Percentiles rank a stretch among this genome's conserved stretches.
Conservation (phyloP, 257 asterid genomes). For the Haberlea rhodopensis region DNA sequence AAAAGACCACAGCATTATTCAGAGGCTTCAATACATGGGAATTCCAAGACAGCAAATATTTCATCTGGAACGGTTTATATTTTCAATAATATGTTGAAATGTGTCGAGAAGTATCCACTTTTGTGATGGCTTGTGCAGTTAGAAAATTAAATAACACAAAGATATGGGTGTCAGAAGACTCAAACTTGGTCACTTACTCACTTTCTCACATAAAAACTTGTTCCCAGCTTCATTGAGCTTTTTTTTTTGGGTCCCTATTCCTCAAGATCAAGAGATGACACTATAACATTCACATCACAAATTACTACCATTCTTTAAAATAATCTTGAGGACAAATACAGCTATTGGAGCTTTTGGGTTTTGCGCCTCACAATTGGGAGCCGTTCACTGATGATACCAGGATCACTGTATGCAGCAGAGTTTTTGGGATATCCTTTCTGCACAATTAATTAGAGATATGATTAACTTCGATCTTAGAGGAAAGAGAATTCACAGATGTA, state of each 20-base stretch:
- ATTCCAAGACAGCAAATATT: constrained; percentile 18
- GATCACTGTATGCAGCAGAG: constrained; percentile 88
- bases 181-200: too few species aligned
- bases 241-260: background rate
- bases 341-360: constrained; percentile 75
- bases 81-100: constrained; percentile 36
- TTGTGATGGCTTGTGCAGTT: constrained; percentile 1
- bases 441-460: constrained; percentile 26
- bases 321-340: constrained; percentile 31
- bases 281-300: background rate
- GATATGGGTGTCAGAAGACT: background rate
- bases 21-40: constrained; percentile 36
- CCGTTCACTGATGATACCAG: constrained; percentile 70
- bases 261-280: background rate
- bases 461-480: background rate
- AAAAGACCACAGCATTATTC: constrained; percentile 15
- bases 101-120: constrained; percentile 26
- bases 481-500: background rate
- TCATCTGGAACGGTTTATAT: constrained; percentile 32
- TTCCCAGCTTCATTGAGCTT: background rate
- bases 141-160: background rate
- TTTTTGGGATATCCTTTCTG: constrained; percentile 92
- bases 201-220: background rate
- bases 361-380: constrained; percentile 70
- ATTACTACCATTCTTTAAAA: background rate